Evolutionary conservation across 345 rosid genomes (phyloP).

Genomic region (Acer negundo): DNA sequence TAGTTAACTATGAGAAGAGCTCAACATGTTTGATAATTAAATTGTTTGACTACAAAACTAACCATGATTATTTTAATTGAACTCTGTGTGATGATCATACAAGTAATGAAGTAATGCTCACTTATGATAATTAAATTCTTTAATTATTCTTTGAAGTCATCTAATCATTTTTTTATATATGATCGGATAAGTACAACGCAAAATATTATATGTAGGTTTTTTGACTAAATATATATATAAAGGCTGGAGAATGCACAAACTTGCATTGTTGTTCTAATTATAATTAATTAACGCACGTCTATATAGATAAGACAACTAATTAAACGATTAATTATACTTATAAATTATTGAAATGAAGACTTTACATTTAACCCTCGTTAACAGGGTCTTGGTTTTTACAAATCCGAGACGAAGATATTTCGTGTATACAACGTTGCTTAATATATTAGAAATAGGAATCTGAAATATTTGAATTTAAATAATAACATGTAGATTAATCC

Average conservation of each 20-base stretch:
- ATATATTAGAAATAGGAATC: not conserved
- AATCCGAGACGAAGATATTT: constrained; percentile 13
- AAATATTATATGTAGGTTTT: not conserved
- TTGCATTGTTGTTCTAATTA: not conserved
- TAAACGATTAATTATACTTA: not conserved
- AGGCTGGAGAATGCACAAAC: too few relatives aligned
- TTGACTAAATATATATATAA: not conserved
- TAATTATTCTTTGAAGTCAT: not conserved
- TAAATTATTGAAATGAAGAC: not conserved
- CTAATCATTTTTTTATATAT: not conserved
- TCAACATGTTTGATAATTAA: not conserved
- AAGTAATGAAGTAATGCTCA: not conserved
- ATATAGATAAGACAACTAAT: not conserved
- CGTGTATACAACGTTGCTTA: constrained; percentile 25
- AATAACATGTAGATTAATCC: too few relatives aligned
- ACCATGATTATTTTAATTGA: not conserved
- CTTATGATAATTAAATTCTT: not conserved
- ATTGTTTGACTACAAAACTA: not conserved
- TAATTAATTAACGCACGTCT: constrained; percentile 5
- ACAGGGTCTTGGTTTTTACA: not conserved
- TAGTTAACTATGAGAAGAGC: not conserved
- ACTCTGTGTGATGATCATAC: not conserved
- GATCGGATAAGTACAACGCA: not conserved
- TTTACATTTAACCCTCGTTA: not conserved
- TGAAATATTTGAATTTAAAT: not conserved